Evolutionary conservation across 306 rosid species (phyloP).

Genomic region (Urtica urens): DNA sequence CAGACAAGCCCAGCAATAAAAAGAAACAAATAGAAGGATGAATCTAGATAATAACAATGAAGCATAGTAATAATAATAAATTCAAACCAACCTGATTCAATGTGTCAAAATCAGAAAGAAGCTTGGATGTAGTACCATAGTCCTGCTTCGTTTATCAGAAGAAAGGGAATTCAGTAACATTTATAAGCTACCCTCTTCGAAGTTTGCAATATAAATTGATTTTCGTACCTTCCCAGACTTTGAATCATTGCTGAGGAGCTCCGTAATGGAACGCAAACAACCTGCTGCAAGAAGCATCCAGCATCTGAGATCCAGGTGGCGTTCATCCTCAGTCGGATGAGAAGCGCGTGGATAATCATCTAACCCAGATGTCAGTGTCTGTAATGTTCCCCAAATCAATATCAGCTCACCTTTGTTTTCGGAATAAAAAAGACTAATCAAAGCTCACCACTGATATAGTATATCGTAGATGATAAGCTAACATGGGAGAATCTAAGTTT

Average conservation of each 20-base stretch:
- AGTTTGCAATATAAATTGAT: background rate
- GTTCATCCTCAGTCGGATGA: conserved; percentile 82
- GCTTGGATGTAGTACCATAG: conserved; percentile 45
- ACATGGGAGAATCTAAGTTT: no score
- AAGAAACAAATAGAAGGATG: background rate
- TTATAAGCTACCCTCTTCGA: no score
- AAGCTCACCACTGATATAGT: no score
- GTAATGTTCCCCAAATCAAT: conserved; percentile 22
- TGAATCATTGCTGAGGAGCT: conserved; percentile 38
- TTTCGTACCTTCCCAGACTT: conserved; percentile 41
- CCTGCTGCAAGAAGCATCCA: conserved; percentile 98
- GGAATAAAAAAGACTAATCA: background rate
- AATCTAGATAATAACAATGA: background rate
- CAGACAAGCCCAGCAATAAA: no score
- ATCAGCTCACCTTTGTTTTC: conserved; percentile 12
- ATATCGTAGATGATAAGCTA: no score
- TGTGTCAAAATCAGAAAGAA: conserved; percentile 57
- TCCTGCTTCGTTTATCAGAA: conserved; percentile 42
- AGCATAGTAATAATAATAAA: background rate
- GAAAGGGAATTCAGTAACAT: conserved; percentile 8
- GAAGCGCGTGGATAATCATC: conserved; percentile 99
- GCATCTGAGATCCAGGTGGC: conserved; percentile 84
- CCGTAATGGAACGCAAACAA: conserved; percentile 64
- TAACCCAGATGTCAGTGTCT: conserved; percentile 86
- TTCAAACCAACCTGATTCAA: conserved; percentile 62